These are phyloP conservation scores for Populus ilicifolia DNA, from an alignment of 345 rosid genomes.

Conservation along the genomic window DNA sequence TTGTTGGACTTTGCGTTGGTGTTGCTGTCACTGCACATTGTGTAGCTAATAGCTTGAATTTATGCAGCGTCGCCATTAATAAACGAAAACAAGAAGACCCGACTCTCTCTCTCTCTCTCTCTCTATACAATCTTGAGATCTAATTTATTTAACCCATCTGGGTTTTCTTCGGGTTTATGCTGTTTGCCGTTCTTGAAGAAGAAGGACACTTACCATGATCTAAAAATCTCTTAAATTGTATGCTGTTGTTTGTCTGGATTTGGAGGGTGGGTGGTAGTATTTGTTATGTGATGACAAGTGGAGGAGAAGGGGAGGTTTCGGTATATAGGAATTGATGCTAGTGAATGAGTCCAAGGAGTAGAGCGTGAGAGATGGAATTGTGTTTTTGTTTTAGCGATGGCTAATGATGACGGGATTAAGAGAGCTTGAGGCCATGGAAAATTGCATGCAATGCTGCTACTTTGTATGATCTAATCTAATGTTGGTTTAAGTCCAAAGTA, in stretches of 20 bases:
- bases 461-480: neutral
- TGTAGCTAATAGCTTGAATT: slow-evolving; percentile 77
- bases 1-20: slow-evolving; percentile 68
- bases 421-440: neutral
- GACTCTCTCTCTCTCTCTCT: neutral
- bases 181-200: neutral
- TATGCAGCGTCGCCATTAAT: slow-evolving; percentile 70
- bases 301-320: neutral
- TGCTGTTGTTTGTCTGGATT: neutral
- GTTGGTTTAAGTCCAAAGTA: neutral
- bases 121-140: neutral
- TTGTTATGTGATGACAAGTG: neutral
- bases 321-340: neutral
- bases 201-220: neutral
- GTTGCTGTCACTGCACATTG: slow-evolving; percentile 65
- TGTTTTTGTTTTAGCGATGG: neutral
- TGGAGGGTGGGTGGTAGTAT: neutral
- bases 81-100: neutral
- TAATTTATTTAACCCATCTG: neutral
- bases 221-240: too few relatives aligned
- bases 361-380: neutral
- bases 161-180: neutral
- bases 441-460: neutral
- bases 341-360: neutral
- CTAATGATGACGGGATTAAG: neutral